phyloP scores from a whole-genome alignment of 306 rosid genomes.

The Prunus davidiana region DNA sequence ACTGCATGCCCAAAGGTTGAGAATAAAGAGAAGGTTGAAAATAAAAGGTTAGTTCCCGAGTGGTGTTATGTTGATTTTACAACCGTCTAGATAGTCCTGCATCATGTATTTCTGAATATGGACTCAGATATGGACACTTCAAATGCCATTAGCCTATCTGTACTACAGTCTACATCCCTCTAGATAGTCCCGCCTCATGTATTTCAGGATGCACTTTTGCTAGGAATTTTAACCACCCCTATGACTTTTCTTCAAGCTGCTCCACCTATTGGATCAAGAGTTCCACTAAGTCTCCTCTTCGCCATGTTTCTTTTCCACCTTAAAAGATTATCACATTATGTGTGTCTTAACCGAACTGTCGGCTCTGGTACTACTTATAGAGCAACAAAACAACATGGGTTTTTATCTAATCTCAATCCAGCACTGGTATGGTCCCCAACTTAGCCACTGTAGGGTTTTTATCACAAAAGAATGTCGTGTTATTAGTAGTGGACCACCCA shows the following conservation, averaged over 20 bases:
- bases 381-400: not conserved
- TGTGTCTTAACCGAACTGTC: not conserved
- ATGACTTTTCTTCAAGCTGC: not conserved
- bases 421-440: not conserved
- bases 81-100: not conserved
- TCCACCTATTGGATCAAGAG: not conserved
- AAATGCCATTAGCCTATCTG: not conserved
- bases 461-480: not conserved
- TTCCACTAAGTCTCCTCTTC: not conserved
- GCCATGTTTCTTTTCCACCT: not conserved
- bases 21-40: conserved; percentile 53
- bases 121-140: not conserved
- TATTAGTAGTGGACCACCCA: not conserved
- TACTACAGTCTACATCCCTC: too few species aligned
- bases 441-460: not conserved
- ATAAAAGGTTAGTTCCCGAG: conserved; percentile 54
- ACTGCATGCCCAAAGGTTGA: conserved; percentile 36
- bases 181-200: not conserved
- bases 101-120: not conserved
- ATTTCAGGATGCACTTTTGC: not conserved
- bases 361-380: not conserved
- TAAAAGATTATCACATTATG: not conserved
- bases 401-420: not conserved
- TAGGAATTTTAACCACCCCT: not conserved
- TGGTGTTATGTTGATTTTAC: not conserved